A percentile compares a stretch with the other conserved stretches of the same genome.
Evolutionary conservation across 2,329 filamentous ascomycete genomes (phyloP).

Genomic region (Pseudogymnoascus sp.): DNA sequence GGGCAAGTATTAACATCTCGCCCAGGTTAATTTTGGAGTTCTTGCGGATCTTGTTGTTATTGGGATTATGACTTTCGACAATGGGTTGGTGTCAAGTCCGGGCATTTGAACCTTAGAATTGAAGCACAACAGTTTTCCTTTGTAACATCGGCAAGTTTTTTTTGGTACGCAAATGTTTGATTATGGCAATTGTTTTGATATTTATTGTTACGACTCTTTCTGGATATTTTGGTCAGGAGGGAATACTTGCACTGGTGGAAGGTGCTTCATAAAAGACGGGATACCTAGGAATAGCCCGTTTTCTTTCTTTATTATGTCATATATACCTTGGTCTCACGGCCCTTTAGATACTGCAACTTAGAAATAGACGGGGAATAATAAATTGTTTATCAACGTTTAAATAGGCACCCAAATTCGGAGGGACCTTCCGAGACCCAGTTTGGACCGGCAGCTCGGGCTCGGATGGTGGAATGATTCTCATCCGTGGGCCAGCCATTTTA

Average conservation of each 20-base stretch:
- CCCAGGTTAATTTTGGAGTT: not conserved
- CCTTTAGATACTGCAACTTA: not conserved
- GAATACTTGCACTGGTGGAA: not conserved
- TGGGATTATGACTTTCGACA: not conserved
- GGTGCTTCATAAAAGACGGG: not conserved
- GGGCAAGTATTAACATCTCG: not conserved
- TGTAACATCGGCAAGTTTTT: not conserved
- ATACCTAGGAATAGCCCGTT: not conserved
- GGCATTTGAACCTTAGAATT: not conserved
- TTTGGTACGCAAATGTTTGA: not conserved
- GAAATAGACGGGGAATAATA: not conserved
- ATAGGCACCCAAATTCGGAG: not conserved
- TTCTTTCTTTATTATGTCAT: not conserved
- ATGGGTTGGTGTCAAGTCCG: not conserved
- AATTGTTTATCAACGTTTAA: not conserved
- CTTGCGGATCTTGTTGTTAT: not conserved
- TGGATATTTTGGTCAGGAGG: not conserved
- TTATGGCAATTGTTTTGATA: not conserved
- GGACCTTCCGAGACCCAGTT: not conserved
- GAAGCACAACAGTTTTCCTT: not conserved
- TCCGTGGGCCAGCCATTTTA: not conserved
- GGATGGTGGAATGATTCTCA: not conserved
- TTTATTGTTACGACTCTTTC: not conserved
- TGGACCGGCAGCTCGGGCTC: not conserved
- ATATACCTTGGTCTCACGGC: slow-evolving; percentile 2